A percentile compares a stretch with the other conserved stretches of the same genome.
phyloP scores from a whole-genome alignment of 371 early-diverging fungal genomes.

The Apophysomyces ossiformis region DNA sequence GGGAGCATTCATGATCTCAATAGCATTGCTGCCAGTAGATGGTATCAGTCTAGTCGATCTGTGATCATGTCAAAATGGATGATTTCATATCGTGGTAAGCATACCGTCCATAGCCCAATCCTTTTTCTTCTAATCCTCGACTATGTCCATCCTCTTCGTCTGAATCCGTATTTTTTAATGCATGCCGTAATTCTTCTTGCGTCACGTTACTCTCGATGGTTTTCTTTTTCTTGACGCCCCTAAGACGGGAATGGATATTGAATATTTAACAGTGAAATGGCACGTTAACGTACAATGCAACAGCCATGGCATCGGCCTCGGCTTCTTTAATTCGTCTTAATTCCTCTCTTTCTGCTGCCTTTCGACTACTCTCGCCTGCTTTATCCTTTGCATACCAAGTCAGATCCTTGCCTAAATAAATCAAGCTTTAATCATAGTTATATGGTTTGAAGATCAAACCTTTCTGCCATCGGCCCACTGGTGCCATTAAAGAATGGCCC shows the following conservation, averaged over 20 bases:
- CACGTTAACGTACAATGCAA: conserved; percentile 65
- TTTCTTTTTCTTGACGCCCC: conserved; percentile 60
- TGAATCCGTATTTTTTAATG: conserved; percentile 51
- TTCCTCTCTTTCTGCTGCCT: conserved; percentile 48
- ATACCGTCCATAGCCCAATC: conserved; percentile 69
- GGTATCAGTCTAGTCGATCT: conserved; percentile 35
- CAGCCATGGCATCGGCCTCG: conserved; percentile 82
- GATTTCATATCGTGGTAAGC: not conserved
- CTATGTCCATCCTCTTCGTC: conserved; percentile 44
- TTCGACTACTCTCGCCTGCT: conserved; percentile 30
- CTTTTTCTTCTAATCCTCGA: conserved; percentile 46
- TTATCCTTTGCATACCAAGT: conserved; percentile 76
- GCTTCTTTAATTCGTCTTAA: conserved; percentile 70
- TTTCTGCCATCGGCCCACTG: conserved; percentile 76
- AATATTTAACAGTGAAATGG: not conserved
- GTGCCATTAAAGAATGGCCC: conserved; percentile 83
- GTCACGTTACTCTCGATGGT: conserved; percentile 59
- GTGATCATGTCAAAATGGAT: not conserved
- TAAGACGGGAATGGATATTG: conserved; percentile 14
- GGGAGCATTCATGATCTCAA: conserved; percentile 31
- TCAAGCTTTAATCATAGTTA: conserved; percentile 20
- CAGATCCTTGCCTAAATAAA: conserved; percentile 63
- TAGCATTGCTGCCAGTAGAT: conserved; percentile 18
- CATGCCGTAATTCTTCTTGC: conserved; percentile 62
- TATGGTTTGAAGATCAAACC: conserved; percentile 25